phyloP scores from a whole-genome alignment of 306 rosid species.

The Cicer judaicum region DNA sequence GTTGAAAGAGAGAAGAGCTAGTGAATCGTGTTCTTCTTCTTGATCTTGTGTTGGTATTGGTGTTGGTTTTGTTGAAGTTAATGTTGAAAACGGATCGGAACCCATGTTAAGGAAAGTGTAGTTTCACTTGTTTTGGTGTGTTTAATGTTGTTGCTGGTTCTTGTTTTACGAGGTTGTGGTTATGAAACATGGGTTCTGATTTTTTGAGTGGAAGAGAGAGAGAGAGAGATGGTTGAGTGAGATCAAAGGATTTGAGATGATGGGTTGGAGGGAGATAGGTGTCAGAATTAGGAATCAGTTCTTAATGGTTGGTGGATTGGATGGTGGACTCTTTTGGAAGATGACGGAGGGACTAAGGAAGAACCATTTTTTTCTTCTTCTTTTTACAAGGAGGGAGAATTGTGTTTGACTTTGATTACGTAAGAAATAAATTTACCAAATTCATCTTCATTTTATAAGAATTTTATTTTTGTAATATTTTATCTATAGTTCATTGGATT shows the following conservation, averaged over 20 bases:
- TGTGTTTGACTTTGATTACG: background rate
- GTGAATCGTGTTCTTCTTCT: conserved; percentile 64
- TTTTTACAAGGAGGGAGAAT: background rate
- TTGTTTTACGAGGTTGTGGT: conserved; percentile 17
- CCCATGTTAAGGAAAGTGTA: conserved; percentile 53
- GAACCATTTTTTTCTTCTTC: background rate
- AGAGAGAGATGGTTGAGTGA: conserved; percentile 33
- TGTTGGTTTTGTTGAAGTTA: conserved; percentile 50
- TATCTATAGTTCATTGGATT: too few species aligned
- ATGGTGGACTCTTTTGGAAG: conserved; percentile 1
- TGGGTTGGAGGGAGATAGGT: conserved; percentile 31
- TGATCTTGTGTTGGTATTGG: conserved; percentile 60
- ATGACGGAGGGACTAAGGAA: conserved; percentile 13
- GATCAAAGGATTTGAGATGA: conserved; percentile 2
- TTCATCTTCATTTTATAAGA: background rate
- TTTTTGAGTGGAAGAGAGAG: background rate
- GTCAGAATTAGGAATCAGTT: conserved; percentile 12
- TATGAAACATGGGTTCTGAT: conserved; percentile 2
- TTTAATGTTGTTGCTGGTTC: conserved; percentile 1
- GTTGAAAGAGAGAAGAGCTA: conserved; percentile 74
- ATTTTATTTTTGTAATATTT: background rate
- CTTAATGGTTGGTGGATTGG: background rate
- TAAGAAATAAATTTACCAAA: background rate
- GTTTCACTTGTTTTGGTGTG: background rate
- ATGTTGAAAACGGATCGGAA: conserved; percentile 54